phyloP scores from a whole-genome alignment of 306 rosid species.

The Comarum palustre region DNA sequence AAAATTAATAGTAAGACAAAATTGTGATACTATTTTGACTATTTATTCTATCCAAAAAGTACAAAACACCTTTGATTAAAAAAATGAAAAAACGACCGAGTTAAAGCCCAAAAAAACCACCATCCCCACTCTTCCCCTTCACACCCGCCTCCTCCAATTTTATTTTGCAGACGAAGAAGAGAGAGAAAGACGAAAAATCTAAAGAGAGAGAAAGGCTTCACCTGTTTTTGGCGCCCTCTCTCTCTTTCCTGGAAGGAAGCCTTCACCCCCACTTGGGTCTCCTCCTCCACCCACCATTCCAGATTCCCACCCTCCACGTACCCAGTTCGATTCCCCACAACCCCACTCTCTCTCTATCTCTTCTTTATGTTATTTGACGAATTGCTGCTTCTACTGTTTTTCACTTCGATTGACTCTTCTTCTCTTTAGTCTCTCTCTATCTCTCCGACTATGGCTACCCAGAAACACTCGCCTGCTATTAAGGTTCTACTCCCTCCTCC shows the following conservation, averaged over 20 bases:
- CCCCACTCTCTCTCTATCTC: conserved; percentile 17
- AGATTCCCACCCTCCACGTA: conserved; percentile 21
- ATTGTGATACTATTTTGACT: too few relatives aligned
- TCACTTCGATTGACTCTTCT: conserved; percentile 7
- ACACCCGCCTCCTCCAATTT: not conserved
- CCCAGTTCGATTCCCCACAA: conserved; percentile 34
- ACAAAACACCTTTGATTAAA: too few relatives aligned
- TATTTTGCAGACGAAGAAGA: not conserved
- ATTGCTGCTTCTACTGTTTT: not conserved
- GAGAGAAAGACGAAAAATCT: not conserved
- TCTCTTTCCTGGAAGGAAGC: not conserved
- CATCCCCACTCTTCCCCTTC: not conserved
- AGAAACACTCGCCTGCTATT: conserved; percentile 30
- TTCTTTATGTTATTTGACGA: conserved; percentile 10
- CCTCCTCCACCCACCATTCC: not conserved
- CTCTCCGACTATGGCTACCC: conserved; percentile 61
- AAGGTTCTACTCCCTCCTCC: conserved; percentile 42
- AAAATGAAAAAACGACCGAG: too few relatives aligned
- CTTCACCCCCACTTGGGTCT: not conserved
- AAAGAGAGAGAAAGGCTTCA: not conserved
- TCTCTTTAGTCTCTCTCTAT: not conserved
- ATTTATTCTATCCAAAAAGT: too few relatives aligned
- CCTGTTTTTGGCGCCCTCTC: conserved; percentile 4
- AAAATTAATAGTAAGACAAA: too few relatives aligned
- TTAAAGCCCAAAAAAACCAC: not conserved